Evolutionary conservation across 805 yeast species (phyloP), one percentile per base, ranked within the genome.

Genomic region (Cyberlindnera euphorbiae): DNA sequence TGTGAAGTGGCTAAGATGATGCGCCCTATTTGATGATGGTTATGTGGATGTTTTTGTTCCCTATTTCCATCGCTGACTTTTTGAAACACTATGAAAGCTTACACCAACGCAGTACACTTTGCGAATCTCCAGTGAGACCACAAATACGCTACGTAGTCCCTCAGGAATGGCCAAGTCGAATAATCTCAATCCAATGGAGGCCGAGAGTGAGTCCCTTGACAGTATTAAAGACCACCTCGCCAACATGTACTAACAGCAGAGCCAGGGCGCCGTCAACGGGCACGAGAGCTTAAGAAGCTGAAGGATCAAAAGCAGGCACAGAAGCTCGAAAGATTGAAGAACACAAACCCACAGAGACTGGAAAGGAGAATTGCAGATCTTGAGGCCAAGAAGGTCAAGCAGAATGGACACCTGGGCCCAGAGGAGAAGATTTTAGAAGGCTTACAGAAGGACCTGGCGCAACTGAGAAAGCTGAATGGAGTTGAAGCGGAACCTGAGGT

Each of bases 371-470:
- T 54, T 17, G 39, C 55, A 33, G 47, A 42, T 13, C 37, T 58
- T 4, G 55, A 58, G 15, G 50, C 45, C 32, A 43, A 43, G 26
- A 52, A 64, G 14, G 34, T 50, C n/a, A 35, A 47, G 8, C 51
- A 50, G 3, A 64, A 63, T 35, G 74, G 73, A 3, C 57, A 59
- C 17, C 46, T 58, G 25, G 45, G 57, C 36, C 47, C 47, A 6
- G 67, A 59, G 19, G 58, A 67, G 27, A 50, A 64, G 26, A 36
- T 46, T 18, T 49, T 69, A 17, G 59, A 59, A 23, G 36, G 40
- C 1, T 51, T 71, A 21, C 51, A 60, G 38, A 56, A 56, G 11
- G 77, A 73, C 41, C 62, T 74, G 60, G 53, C 55, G 2, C 64
- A 62, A 27, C 59, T 66, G 15, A 41, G 47, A 17, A 62, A 58